phyloP scores from a whole-genome alignment of 805 yeast genomes.

The Teunomyces barrocoloradensis region DNA sequence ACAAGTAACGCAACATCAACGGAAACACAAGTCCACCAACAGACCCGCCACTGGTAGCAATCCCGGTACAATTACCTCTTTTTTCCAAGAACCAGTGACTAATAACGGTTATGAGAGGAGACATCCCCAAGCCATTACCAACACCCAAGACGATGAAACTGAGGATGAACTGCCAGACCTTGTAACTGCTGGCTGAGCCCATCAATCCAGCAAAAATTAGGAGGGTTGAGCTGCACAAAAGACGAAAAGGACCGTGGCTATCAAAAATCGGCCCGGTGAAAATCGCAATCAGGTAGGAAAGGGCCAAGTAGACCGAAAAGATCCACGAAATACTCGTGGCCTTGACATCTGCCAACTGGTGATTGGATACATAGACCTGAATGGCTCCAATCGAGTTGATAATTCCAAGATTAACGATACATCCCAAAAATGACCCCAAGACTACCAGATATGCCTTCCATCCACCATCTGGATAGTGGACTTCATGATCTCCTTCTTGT shows the following conservation, averaged over 20 bases:
- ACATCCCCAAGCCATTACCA: conserved; percentile 59
- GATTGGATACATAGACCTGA: conserved; percentile 54
- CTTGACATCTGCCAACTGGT: conserved; percentile 48
- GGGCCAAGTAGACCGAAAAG: conserved; percentile 53
- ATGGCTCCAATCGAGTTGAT: conserved; percentile 61
- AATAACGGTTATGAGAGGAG: conserved; percentile 59
- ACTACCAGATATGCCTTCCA: conserved; percentile 52
- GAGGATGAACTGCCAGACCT: conserved; percentile 59
- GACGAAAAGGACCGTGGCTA: conserved; percentile 50
- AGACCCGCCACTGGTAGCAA: conserved; percentile 49
- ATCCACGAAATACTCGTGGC: conserved; percentile 61
- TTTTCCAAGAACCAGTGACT: conserved; percentile 64
- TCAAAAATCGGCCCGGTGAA: conserved; percentile 64
- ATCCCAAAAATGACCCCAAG: conserved; percentile 57
- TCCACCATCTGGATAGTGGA: conserved; percentile 58
- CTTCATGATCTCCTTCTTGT: neutral
- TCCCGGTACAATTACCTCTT: conserved; percentile 61
- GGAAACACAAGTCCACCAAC: conserved; percentile 22
- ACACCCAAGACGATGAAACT: conserved; percentile 56
- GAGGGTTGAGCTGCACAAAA: conserved; percentile 42
- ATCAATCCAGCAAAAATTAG: conserved; percentile 49
- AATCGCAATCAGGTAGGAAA: conserved; percentile 48
- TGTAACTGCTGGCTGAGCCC: conserved; percentile 53
- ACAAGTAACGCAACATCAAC: conserved; percentile 14
- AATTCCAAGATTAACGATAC: conserved; percentile 53